Evolutionary conservation across 768 basidiomycete species (phyloP).

Genomic region (Trametes villosa): DNA sequence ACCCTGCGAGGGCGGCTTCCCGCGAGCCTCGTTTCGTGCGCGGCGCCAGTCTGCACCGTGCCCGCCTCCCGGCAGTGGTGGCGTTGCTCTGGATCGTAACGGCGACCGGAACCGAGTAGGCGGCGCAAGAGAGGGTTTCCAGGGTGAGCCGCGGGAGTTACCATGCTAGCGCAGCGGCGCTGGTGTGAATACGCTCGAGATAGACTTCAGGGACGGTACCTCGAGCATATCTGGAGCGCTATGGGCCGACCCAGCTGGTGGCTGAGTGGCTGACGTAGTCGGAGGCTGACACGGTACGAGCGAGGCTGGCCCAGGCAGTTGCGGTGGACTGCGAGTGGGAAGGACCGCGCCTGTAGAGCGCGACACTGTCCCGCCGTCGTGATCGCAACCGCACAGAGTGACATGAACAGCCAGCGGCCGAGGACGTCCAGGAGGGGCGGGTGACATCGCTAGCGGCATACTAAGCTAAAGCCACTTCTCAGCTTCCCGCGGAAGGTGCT

Average conservation of each 20-base stretch:
- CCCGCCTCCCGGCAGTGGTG: neutral
- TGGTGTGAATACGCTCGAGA: neutral
- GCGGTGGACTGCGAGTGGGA: neutral
- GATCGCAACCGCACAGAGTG: neutral
- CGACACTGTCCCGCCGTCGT: neutral
- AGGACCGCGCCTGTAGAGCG: neutral
- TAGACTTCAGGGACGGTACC: neutral
- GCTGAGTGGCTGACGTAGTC: too few species aligned
- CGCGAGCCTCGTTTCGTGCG: neutral
- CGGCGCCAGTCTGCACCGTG: neutral
- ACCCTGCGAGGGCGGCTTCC: constrained; percentile 4
- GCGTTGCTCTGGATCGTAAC: neutral
- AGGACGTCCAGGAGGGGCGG: too few species aligned
- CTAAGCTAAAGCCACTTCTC: too few species aligned
- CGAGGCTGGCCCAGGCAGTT: neutral
- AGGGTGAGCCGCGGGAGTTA: too few species aligned
- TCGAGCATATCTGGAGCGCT: too few species aligned
- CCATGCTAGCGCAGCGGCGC: too few species aligned
- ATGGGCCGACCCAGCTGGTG: too few species aligned
- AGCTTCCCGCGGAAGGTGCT: too few species aligned
- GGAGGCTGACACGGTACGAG: neutral
- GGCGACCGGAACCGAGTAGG: neutral
- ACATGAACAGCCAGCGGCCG: too few species aligned
- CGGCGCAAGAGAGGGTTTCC: too few species aligned
- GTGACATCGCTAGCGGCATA: too few species aligned